These are phyloP conservation scores for Termitomyces sp. DNA, from an alignment of 768 basidiomycete genomes.

Conservation along the genomic window DNA sequence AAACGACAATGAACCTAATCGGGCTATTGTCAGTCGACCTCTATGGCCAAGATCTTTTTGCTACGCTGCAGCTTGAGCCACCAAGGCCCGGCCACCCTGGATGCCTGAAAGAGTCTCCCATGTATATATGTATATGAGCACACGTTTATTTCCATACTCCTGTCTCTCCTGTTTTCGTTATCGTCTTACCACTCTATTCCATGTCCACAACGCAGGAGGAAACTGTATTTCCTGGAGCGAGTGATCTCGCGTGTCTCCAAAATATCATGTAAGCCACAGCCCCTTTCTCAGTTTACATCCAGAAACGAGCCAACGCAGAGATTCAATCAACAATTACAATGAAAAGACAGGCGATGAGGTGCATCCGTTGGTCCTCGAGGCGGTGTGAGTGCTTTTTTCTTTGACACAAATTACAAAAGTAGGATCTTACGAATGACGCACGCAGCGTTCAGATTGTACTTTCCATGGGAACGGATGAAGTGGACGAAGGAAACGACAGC, in stretches of 20 bases:
- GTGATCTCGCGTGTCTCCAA: background rate
- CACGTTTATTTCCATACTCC: too few species aligned
- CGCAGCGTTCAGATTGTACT: background rate
- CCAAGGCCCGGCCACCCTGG: background rate
- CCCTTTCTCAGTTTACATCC: background rate
- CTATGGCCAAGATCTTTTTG: background rate
- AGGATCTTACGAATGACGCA: background rate
- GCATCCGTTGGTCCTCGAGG: background rate
- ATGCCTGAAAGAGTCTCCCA: background rate
- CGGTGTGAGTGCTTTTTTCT: background rate
- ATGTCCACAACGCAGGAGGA: background rate
- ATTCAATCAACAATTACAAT: background rate
- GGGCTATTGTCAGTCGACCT: background rate
- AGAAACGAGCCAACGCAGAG: background rate
- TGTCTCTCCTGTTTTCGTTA: background rate
- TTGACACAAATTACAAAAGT: background rate
- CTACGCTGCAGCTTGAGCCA: background rate
- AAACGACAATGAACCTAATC: background rate
- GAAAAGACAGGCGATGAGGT: background rate
- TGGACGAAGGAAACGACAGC: too few species aligned
- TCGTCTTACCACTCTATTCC: background rate
- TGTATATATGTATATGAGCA: background rate
- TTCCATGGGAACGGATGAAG: background rate
- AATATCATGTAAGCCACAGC: background rate
- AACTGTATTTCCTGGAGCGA: background rate